Evolutionary conservation across 2,329 filamentous ascomycete species (phyloP), one percentile per base, ranked within the genome.

Genomic region (Akanthomyces dipterigenus): DNA sequence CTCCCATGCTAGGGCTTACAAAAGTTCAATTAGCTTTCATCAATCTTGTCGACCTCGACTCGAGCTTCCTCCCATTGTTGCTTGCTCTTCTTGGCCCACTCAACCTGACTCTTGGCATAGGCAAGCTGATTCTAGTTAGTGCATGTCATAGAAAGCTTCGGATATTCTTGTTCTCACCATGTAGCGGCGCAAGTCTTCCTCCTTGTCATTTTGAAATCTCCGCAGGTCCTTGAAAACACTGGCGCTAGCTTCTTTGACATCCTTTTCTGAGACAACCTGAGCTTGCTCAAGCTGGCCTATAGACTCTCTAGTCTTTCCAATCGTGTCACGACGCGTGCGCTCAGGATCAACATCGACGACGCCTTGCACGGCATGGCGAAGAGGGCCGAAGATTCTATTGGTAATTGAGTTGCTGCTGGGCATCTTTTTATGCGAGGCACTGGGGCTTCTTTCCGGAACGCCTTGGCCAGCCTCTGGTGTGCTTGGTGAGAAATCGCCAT

Each of bases 301-400:
- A 62, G 87, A 90, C 76, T 99, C 95, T 65, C 88, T 87, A 1
- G 95, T 99, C 81, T 97, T 98, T 43, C 93, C 93, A 67, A 99
- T 97, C 65, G 91, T 89, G 72, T 99, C 95, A 59, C 95, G 84
- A 58, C 95, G 83, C 48, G 93, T 96, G 65, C 93, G 83, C 76
- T 99, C 95, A 0, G 95, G 95, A 71, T 99, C 95, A 46, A 96
- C 91, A 72, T 99, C 95, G 1, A 95, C 93, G 69, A 98, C 93
- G 4, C 95, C 95, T 70, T 98, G 91, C 38, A 98, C 91, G 0
- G 95, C 95, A 75, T 99, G 93, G 60, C 91, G 96, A 64, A 99
- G 88, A 12, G 93, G 90, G 1, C 93, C 95, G 73, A 99, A 98
- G 57, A 99, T 91, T 77, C 93, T 96, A 70, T 87, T 88, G 1